Percentiles rank a stretch among this genome's conserved stretches.
Conservation (phyloP, 495 filamentous ascomycete species). For the Talaromyces thailandensis region DNA sequence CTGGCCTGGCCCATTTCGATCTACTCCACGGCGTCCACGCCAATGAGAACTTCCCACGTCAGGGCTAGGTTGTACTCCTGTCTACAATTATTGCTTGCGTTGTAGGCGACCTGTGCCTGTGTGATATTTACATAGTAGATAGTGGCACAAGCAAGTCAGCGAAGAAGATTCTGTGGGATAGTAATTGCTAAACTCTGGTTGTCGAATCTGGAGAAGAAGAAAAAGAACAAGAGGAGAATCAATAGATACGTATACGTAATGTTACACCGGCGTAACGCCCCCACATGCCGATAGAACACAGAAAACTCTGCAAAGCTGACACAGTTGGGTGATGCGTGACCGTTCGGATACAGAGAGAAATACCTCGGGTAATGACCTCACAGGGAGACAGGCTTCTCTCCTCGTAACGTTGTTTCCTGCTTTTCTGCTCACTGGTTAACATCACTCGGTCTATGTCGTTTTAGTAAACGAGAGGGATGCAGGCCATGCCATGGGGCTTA, state of each 20-base stretch:
- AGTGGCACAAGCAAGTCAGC: neutral
- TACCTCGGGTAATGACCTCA: neutral
- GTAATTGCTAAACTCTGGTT: neutral
- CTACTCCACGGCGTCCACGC: neutral
- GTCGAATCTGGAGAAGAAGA: neutral
- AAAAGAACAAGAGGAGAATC: neutral
- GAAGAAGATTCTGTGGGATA: neutral
- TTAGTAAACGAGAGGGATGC: no score
- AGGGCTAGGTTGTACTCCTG: neutral
- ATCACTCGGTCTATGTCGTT: neutral
- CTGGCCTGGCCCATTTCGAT: neutral
- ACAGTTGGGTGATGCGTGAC: neutral
- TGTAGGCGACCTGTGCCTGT: neutral
- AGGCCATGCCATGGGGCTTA: neutral
- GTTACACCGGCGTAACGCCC: neutral
- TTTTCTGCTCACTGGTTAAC: neutral
- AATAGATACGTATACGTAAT: no score
- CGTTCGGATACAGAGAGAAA: neutral
- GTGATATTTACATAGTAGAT: neutral
- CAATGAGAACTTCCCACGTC: slow-evolving; percentile 1
- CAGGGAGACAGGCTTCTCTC: neutral
- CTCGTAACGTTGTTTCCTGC: neutral
- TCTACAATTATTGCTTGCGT: neutral
- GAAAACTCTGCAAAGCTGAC: neutral
- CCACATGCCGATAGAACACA: neutral